Base-by-base conservation (phyloP, 129 eudicot species). In the Flaveria sonorensis region DNA sequence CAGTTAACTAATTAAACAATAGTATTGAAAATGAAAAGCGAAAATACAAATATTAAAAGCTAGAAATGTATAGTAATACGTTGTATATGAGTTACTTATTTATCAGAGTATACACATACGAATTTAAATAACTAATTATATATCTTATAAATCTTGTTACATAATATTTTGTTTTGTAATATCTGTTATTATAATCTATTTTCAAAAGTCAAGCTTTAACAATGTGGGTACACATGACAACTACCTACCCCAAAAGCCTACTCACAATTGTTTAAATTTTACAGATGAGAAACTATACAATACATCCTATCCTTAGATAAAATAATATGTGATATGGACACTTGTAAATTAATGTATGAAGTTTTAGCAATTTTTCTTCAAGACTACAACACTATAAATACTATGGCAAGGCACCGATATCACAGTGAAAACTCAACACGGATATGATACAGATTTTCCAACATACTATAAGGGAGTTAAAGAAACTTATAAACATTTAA, bases 221-320 rank as follows among this genome's bases (percentile, higher is more conserved):
- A 62, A 62, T 62, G 43, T 62, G 43, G 43, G 45, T 62, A 13
- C 68, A 30, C 68, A 62, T 62, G 20, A 18, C 68, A 62, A 28
- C 43, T 56, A 56, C 62, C 67, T 60, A 24, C 67, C 67, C 45
- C 45, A 13, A 6, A 24, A 62, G 30, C 45, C 68, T 62, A 43
- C 11, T 13, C 15, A 30, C 45, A 62, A 36, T 62, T 62, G 45
- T 62, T 28, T 55, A 6, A 18, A 55, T 19, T 6, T 43, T 28
- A 62, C 45, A 62, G 68, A 28, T 62, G 68, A 28, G 42, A 62
- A 62, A 3, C n/a, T 13, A 26, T 43, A 6, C 36, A 24, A 11
- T 2, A 60, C 14, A 24, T 26, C 12, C 12, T 3, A 50, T 48
- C 30, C 32, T 43, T 23, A 23, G 32, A 24, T 24, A 60, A 13